Evolutionary conservation across 2,329 filamentous ascomycete species (phyloP).

Genomic region (Pseudomassariella vexata): DNA sequence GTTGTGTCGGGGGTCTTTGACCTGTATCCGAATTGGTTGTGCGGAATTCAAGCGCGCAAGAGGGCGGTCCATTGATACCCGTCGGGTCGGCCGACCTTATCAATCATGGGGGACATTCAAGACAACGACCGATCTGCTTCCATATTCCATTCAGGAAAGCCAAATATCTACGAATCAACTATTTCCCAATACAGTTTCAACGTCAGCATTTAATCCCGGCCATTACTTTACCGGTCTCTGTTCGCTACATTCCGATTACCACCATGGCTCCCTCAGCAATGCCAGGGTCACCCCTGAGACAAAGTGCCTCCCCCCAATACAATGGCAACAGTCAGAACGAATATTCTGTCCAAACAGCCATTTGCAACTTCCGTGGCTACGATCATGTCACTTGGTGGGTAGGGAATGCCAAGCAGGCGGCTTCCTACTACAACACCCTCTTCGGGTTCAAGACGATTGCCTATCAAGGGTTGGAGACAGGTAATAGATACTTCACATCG

Average conservation of each 20-base stretch:
- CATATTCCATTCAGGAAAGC: no score
- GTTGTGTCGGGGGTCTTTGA: no score
- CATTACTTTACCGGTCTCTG: no score
- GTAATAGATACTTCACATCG: conserved; percentile 72
- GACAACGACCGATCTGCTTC: no score
- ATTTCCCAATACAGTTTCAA: no score
- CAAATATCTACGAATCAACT: no score
- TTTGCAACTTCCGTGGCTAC: conserved; percentile 69
- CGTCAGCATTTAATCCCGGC: neutral
- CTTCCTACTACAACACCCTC: conserved; percentile 78
- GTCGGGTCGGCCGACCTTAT: no score
- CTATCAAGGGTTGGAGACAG: conserved; percentile 84
- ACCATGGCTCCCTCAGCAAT: conserved; percentile 56
- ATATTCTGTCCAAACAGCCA: conserved; percentile 45
- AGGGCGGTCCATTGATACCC: no score
- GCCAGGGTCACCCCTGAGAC: conserved; percentile 40
- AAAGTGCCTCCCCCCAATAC: conserved; percentile 28
- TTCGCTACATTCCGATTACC: no score
- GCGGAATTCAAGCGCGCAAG: no score
- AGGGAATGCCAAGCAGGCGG: conserved; percentile 93
- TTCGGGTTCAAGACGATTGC: conserved; percentile 82
- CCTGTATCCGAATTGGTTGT: no score
- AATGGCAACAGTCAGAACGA: conserved; percentile 30
- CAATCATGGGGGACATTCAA: no score
- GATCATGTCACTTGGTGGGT: conserved; percentile 96